These are phyloP conservation scores for Sicyos baderoa DNA, from an alignment of 306 rosid genomes.

Conservation along the genomic window DNA sequence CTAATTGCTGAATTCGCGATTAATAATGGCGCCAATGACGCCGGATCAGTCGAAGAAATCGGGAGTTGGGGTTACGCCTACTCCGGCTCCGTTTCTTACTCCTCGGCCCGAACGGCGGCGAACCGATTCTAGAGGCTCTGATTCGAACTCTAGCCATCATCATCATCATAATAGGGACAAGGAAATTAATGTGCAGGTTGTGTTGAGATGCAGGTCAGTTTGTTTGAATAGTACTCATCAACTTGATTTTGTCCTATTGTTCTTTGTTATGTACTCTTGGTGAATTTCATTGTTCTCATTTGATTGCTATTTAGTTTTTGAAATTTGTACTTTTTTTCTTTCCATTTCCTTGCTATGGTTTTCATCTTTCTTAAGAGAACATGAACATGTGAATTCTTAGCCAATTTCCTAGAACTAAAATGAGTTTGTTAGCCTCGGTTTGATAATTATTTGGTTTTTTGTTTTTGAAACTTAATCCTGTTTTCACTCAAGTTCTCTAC, in stretches of 20 bases:
- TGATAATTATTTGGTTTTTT: too few relatives aligned
- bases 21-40: slow-evolving; percentile 41
- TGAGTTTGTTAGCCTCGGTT: too few relatives aligned
- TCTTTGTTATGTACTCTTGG: neutral
- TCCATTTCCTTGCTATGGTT: too few relatives aligned
- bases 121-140: slow-evolving; percentile 47
- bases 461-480: too few relatives aligned
- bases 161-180: slow-evolving; percentile 61
- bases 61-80: slow-evolving; percentile 53
- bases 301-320: too few relatives aligned
- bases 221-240: neutral
- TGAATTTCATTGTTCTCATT: neutral
- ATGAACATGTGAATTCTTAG: too few relatives aligned
- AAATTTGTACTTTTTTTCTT: too few relatives aligned
- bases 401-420: too few relatives aligned
- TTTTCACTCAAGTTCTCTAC: too few relatives aligned
- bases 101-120: slow-evolving; percentile 89
- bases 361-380: too few relatives aligned
- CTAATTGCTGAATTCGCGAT: neutral
- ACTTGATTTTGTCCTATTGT: neutral
- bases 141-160: slow-evolving; percentile 42
- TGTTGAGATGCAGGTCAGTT: slow-evolving; percentile 82
- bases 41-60: slow-evolving; percentile 75
- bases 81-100: slow-evolving; percentile 77
- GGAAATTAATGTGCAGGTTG: slow-evolving; percentile 72